A percentile compares a stretch with the other conserved stretches of the same genome.
phyloP scores from a whole-genome alignment of 2,329 filamentous ascomycete genomes.

The Cordyceps cicadae region DNA sequence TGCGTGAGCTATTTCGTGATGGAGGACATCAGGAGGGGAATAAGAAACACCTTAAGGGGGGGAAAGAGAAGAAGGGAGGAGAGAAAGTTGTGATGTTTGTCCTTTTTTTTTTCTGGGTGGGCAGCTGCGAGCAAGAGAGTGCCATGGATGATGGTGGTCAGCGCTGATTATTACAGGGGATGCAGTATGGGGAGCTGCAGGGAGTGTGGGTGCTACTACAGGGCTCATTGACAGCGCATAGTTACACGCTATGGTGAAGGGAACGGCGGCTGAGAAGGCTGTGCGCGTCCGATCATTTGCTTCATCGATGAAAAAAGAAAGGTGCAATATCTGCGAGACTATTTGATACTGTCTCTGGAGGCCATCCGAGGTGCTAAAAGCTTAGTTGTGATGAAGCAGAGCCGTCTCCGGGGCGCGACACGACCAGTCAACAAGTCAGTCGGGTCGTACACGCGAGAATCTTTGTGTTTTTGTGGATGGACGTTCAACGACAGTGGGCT shows the following conservation, averaged over 20 bases:
- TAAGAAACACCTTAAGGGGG: slow-evolving; percentile 4
- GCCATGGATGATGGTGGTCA: not conserved
- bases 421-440: not conserved
- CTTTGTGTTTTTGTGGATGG: too few relatives aligned
- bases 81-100: slow-evolving; percentile 1
- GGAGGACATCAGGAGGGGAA: slow-evolving; percentile 4
- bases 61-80: not conserved
- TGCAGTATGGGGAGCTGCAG: not conserved
- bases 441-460: not conserved
- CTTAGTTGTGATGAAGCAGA: not conserved
- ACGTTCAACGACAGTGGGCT: not conserved
- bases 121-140: not conserved
- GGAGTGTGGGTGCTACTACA: not conserved
- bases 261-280: not conserved
- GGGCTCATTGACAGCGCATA: not conserved
- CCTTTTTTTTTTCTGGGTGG: not conserved
- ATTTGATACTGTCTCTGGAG: not conserved
- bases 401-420: not conserved
- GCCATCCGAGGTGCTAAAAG: not conserved
- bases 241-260: not conserved
- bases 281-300: not conserved
- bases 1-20: slow-evolving; percentile 9
- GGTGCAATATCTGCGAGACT: not conserved
- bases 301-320: not conserved
- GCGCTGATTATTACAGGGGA: slow-evolving; percentile 1